Evolutionary conservation across 441 rosid species (phyloP), one percentile per base, ranked within the genome.

Genomic region (Hypseocharis bilobata): DNA sequence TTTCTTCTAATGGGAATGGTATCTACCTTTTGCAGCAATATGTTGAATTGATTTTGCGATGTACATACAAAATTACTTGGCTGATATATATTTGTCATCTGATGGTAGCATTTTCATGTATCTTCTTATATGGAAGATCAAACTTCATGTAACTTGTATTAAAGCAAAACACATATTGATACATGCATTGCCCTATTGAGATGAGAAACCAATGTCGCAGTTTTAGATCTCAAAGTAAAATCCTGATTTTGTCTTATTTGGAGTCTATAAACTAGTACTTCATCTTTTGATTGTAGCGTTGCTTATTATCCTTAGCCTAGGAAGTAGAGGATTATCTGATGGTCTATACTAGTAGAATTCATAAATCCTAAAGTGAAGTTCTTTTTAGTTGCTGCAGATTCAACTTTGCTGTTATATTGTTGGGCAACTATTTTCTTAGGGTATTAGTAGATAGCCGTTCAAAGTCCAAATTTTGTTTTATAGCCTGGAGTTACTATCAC

Each of bases 1-100:
- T 30, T 22, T 49, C 3, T 54, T 30, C 20, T 14, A 17, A 4
- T 44, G 26, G 34, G 45, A 49, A 54, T 45, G 13, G 10, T 57
- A 27, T 27, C 42, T 17, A 0, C 17, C 42, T 6, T 55, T 25
- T 8, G 23, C 17, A 56, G 20, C 49, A 60, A 47, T 1, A 14
- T 66, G 10, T 59, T 30, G 16, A 70, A 25, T 25, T 54, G 0
- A 30, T 52, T 25, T 30, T 3, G 36, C 58, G 52, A 61, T 26
- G 63, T 28, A 66, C 47, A 27, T 52, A 30, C 55, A 52, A 59
- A 32, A 16, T 19, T 38, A 13, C 8, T 10, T 19, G 47, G 20
- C 23, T 65, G 34, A 28, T 47, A 4, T 69, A 36, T 64, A 44
- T 64, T 2, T 52, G 25, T 52, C 34, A 36, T 55, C 40, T 17